Conservation (phyloP, 2,329 filamentous ascomycete species). For the Xylaria sp. region DNA sequence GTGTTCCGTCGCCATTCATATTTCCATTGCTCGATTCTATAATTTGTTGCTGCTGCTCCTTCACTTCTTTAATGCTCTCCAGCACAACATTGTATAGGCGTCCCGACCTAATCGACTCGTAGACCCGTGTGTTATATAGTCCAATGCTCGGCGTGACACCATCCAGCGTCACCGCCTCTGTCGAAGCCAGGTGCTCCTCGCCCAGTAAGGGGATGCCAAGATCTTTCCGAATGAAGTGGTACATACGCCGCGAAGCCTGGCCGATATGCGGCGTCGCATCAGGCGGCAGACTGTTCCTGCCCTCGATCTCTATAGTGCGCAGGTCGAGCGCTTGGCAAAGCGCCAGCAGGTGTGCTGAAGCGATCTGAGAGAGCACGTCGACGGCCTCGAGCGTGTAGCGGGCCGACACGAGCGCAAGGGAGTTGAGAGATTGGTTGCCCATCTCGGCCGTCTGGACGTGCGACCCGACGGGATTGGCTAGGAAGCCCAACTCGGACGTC, state of each 20-base stretch:
- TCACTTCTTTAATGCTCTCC: not conserved
- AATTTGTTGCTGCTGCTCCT: no score
- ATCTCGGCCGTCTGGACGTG: not conserved
- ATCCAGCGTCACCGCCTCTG: not conserved
- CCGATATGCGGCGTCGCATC: not conserved
- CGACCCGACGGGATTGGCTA: not conserved
- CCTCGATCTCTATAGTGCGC: no score
- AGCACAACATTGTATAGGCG: not conserved
- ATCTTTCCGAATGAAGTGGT: not conserved
- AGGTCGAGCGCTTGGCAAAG: no score
- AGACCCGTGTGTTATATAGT: not conserved
- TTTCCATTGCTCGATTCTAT: no score
- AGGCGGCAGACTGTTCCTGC: no score
- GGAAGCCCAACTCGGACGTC: not conserved
- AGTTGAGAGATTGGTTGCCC: not conserved
- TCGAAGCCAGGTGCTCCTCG: not conserved
- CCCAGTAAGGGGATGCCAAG: not conserved
- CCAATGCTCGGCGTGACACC: not conserved
- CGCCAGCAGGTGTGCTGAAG: no score
- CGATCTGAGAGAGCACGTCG: no score
- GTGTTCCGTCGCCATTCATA: no score
- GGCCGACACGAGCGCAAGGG: not conserved
- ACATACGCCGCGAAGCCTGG: not conserved
- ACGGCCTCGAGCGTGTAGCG: no score
- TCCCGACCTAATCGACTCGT: not conserved